Conservation (phyloP, 1,139 yeast species). For the Pichia sp. region DNA sequence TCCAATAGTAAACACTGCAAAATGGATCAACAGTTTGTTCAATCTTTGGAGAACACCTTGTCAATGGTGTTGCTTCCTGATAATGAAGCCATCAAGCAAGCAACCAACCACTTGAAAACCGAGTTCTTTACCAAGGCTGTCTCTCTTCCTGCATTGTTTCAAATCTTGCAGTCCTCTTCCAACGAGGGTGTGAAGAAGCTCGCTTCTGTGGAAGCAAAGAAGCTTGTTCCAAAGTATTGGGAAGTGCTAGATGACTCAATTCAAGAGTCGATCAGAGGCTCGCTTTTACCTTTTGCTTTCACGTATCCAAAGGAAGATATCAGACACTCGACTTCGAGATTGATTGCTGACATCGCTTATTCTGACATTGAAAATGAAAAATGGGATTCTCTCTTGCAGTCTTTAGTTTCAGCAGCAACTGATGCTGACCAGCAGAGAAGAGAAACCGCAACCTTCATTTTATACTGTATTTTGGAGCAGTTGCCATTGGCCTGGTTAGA, state of each 20-base stretch:
- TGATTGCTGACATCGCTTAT: constrained; percentile 81
- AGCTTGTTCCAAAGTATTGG: constrained; percentile 76
- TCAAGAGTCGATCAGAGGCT: constrained; percentile 58
- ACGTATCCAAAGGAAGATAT: constrained; percentile 61
- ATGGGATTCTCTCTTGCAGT: constrained; percentile 79
- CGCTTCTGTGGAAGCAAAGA: constrained; percentile 94
- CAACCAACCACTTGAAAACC: constrained; percentile 68
- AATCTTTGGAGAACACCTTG: constrained; percentile 73
- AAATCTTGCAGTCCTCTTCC: constrained; percentile 65
- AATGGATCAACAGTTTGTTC: constrained; percentile 69
- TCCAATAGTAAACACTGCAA: background rate
- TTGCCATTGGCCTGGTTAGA: constrained; percentile 60
- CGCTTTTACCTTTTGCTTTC: constrained; percentile 68
- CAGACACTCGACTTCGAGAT: constrained; percentile 86
- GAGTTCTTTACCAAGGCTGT: constrained; percentile 70
- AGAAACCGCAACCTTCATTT: constrained; percentile 80
- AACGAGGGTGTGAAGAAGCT: constrained; percentile 68
- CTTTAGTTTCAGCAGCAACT: constrained; percentile 66
- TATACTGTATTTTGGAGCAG: constrained; percentile 74
- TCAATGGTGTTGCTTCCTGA: constrained; percentile 73
- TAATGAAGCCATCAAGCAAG: constrained; percentile 73
- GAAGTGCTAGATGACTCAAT: constrained; percentile 47
- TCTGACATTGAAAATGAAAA: constrained; percentile 59
- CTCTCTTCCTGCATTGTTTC: constrained; percentile 78
- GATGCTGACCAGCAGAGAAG: constrained; percentile 58